Conservation (phyloP, 805 yeast genomes). For the Candida multigemmis region DNA sequence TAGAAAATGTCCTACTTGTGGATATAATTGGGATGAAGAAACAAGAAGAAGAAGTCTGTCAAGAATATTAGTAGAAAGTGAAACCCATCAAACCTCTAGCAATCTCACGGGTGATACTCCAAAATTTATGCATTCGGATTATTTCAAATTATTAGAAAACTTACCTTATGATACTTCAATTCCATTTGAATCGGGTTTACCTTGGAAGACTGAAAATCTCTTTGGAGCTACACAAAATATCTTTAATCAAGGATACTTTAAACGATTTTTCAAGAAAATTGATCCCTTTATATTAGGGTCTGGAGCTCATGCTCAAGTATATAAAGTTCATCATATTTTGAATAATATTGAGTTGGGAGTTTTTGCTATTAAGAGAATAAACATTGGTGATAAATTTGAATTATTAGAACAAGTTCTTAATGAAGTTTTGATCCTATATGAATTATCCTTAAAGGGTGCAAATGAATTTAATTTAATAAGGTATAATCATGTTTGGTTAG, state of each 20-base stretch:
- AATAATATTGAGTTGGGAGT: constrained; percentile 64
- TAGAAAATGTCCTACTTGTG: constrained; percentile 23
- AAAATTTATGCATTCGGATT: constrained; percentile 25
- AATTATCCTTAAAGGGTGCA: constrained; percentile 35
- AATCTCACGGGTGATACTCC: constrained; percentile 3
- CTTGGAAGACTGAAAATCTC: neutral
- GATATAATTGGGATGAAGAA: constrained; percentile 15
- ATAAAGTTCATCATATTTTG: constrained; percentile 73
- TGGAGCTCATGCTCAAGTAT: constrained; percentile 82
- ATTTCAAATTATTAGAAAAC: constrained; percentile 24
- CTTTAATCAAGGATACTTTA: constrained; percentile 77
- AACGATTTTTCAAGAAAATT: constrained; percentile 56
- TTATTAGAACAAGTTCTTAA: constrained; percentile 62
- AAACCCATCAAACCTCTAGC: neutral
- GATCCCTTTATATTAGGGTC: constrained; percentile 52
- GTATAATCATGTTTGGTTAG: constrained; percentile 91
- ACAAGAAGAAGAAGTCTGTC: constrained; percentile 1
- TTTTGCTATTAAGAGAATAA: constrained; percentile 79
- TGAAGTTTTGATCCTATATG: constrained; percentile 68
- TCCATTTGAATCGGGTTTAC: neutral
- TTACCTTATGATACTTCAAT: constrained; percentile 7
- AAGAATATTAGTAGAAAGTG: constrained; percentile 1
- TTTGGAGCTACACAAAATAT: constrained; percentile 31
- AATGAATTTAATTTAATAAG: constrained; percentile 55
- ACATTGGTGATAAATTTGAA: constrained; percentile 69